phyloP scores from a whole-genome alignment of 2,329 filamentous ascomycete species.

The Rutstroemia sp. region DNA sequence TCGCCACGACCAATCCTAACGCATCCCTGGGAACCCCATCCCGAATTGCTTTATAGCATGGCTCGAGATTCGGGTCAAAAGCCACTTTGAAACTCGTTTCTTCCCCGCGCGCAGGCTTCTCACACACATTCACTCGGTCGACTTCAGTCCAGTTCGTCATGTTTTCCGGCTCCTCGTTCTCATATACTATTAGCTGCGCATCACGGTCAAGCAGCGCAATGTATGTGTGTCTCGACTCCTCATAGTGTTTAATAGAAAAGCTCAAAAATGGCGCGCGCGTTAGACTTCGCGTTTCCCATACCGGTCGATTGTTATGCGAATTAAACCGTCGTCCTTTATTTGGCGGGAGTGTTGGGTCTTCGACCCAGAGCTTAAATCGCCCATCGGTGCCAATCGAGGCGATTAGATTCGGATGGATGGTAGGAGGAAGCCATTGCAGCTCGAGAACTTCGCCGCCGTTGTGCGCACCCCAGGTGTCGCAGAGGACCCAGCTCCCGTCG shows the following conservation, averaged over 20 bases:
- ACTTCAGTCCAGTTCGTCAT: constrained; percentile 68
- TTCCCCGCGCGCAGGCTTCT: constrained; percentile 67
- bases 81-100: constrained; percentile 80
- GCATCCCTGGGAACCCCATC: constrained; percentile 77
- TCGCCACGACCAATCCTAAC: constrained; percentile 74
- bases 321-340: constrained; percentile 74
- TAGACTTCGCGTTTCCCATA: constrained; percentile 29
- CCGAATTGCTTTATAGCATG: constrained; percentile 68
- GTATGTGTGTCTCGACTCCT: constrained; percentile 73
- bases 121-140: constrained; percentile 68
- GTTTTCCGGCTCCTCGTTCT: constrained; percentile 78
- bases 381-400: constrained; percentile 86
- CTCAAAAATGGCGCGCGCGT: constrained; percentile 53
- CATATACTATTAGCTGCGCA: constrained; percentile 71
- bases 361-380: constrained; percentile 85
- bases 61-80: constrained; percentile 82
- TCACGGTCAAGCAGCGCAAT: constrained; percentile 79
- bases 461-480: constrained; percentile 85
- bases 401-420: constrained; percentile 76
- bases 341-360: constrained; percentile 73
- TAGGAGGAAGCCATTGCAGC: constrained; percentile 90
- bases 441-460: constrained; percentile 84
- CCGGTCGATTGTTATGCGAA: constrained; percentile 56
- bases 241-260: constrained; percentile 76
- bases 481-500: constrained; percentile 69